Base-by-base conservation (phyloP, 176 grass and related monocot genomes). In the Oryza glumipatula region DNA sequence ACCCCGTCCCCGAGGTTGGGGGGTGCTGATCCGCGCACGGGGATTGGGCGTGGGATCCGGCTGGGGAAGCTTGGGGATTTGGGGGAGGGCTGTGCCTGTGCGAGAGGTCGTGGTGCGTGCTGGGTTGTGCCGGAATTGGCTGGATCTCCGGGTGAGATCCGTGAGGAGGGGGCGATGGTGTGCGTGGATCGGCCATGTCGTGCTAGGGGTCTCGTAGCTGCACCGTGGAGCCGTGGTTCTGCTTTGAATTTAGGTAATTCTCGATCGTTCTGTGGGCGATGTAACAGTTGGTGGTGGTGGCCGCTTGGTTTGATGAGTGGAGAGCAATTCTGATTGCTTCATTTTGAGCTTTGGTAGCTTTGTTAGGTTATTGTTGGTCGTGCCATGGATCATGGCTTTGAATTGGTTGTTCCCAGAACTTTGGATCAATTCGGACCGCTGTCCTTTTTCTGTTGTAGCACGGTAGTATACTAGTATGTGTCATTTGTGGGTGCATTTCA, bases 101-200 rank as follows among this genome's bases (percentile, higher is more conserved):
- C 21, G 13, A 17, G 68, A 74, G 69, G 70, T 28, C 52, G 17
- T 48, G 36, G n/a, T 21, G n/a, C 61, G 21, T 41, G 74, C 44
- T 33, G 58, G 44, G 32, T 84, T 58, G 47, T 28, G 8, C 21
- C 79, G 9, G 76, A 73, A 75, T 84, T 89, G 76, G 24, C n/a
- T 64, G 87, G 81, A 84, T 89, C 82, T 88, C 81, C 24, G 61
- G 46, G 61, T 84, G 82, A 84, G 87, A 89, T 84, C 82, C 70
- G 61, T 36, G 70, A 51, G 11, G 22, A 36, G 70, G 41, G 11
- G 22, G 36, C 11, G 17, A 38, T 4, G n/a, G 45, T 44, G 33
- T 52, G 56, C 74, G 44, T 84, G 33, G 74, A 84, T 88, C 69
- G 19, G 10, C 38, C 49, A 36, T 26, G 47, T 15, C 43, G 44